Percentiles rank a stretch among this genome's conserved stretches.
phyloP scores from a whole-genome alignment of 768 basidiomycete genomes.

The Tephrocybe sp. region DNA sequence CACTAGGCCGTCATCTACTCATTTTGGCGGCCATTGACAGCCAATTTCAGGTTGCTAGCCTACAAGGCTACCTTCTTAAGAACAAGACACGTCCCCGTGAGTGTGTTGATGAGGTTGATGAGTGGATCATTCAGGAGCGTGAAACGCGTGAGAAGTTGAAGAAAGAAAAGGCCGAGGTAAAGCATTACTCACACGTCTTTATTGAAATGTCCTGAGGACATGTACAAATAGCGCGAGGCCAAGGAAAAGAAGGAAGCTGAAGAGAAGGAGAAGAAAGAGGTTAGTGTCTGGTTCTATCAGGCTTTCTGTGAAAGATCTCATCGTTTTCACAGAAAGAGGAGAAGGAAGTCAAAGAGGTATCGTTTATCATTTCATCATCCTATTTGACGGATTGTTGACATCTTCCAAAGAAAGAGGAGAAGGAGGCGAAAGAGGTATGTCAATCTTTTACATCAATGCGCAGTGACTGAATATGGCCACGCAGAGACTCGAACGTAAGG shows the following conservation, averaged over 20 bases:
- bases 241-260: slow-evolving; percentile 79
- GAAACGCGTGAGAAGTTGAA: slow-evolving; percentile 82
- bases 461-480: slow-evolving; percentile 2
- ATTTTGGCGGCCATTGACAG: neutral
- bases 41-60: slow-evolving; percentile 62
- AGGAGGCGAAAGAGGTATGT: slow-evolving; percentile 45
- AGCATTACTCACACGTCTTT: slow-evolving; percentile 12
- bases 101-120: slow-evolving; percentile 75
- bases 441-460: neutral
- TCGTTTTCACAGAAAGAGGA: slow-evolving; percentile 40
- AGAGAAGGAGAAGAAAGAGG: slow-evolving; percentile 56
- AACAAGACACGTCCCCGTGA: slow-evolving; percentile 89
- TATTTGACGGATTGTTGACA: neutral
- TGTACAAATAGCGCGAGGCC: slow-evolving; percentile 73
- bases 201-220: slow-evolving; percentile 15
- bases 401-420: slow-evolving; percentile 35
- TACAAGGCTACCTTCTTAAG: slow-evolving; percentile 85
- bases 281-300: slow-evolving; percentile 12
- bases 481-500: slow-evolving; percentile 56
- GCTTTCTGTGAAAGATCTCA: slow-evolving; percentile 1
- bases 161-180: slow-evolving; percentile 68
- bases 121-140: slow-evolving; percentile 79
- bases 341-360: slow-evolving; percentile 49
- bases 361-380: slow-evolving; percentile 1
- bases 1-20: neutral